Evolutionary conservation across 2,329 filamentous ascomycete genomes (phyloP), one percentile per base, ranked within the genome.

Genomic region (Microcyclospora tardicrescens): DNA sequence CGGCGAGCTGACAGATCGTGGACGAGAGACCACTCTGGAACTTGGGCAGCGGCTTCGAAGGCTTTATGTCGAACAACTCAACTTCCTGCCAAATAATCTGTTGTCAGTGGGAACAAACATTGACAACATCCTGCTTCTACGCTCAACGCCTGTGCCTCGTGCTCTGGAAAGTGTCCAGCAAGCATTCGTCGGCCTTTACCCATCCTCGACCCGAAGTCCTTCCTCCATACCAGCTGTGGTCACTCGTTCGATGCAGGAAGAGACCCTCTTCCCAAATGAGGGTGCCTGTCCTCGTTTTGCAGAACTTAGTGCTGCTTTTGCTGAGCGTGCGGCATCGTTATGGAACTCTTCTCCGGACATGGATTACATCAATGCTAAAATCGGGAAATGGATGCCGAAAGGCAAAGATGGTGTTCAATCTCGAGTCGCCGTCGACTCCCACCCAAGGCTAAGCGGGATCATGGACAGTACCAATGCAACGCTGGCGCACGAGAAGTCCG

Each of bases 401-500:
- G 30, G 30, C 30, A 32, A 32, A 10, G 12, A n/a, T n/a, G 12
- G 14, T n/a, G 12, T 15, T n/a, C 19, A 24, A 8, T 24, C 19
- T 24, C 19, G 19, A 24, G 78, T 95, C 8, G 83, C 81, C 16
- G 84, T 96, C 8, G 86, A 95, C 59, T 79, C 79, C 1, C 79
- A 80, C 43, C 91, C 91, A 0, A 72, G 87, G 33, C 68, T 96
- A 10, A 86, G 79, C 5, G 91, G 91, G 38, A 81, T 98, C 52
- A 85, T 93, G 81, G 91, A 98, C 62, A 91, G 84, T 0, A 73
- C 96, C 54, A 96, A 95, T 57, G 77, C 84, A 6, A 93, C 85
- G 0, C 68, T 82, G 10, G 89, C 87, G 2, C 91, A 96, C 57
- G 84, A 84, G 0, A 75, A 81, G 0, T 72, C 73, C 10, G 95